Percentiles rank a stretch among this genome's conserved stretches.
Evolutionary conservation across 2,329 filamentous ascomycete species (phyloP).

Genomic region (Bisporella sp.): DNA sequence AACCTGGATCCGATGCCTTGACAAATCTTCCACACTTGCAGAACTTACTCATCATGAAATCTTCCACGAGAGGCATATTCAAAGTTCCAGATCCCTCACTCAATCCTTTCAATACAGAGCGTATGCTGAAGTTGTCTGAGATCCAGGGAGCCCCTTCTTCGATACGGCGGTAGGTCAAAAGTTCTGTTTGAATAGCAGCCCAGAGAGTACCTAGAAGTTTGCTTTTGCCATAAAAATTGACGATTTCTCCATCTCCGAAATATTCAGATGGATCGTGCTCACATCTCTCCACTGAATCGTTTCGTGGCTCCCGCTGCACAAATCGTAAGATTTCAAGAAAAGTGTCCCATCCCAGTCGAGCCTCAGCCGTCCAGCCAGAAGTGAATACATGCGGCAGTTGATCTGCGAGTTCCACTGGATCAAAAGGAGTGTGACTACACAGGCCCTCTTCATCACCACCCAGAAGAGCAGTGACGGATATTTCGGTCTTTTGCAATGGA

Average conservation of each 20-base stretch:
- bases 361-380: neutral
- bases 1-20: neutral
- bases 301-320: neutral
- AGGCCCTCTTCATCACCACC: neutral
- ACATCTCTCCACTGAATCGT: neutral
- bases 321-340: neutral
- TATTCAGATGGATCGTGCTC: neutral
- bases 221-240: neutral
- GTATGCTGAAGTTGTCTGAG: neutral
- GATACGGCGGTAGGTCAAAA: neutral
- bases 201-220: neutral
- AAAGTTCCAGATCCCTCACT: neutral
- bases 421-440: neutral
- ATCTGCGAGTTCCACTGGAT: neutral
- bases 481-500: neutral
- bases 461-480: neutral
- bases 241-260: neutral
- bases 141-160: neutral
- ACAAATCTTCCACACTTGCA: neutral
- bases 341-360: neutral
- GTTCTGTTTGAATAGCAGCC: neutral
- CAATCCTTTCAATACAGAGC: neutral
- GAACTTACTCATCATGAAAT: neutral
- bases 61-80: neutral
- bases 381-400: neutral